Evolutionary conservation across 1,284 basidiomycete species (phyloP).

Genomic region (Chiua sp.): DNA sequence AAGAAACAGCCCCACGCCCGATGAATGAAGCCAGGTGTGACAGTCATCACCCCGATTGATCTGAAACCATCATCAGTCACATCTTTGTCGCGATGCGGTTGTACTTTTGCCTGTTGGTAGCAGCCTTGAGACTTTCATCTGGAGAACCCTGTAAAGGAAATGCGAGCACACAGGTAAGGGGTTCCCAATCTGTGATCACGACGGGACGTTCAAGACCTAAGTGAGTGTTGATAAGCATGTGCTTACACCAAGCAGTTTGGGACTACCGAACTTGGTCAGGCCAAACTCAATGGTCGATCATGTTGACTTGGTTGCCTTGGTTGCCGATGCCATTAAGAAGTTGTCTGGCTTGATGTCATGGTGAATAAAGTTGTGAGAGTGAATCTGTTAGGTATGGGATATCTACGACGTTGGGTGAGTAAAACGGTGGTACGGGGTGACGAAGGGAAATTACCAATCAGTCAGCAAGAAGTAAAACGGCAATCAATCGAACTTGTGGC

Average conservation of each 20-base stretch:
- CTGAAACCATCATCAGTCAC: no score
- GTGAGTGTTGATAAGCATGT: conserved; percentile 99
- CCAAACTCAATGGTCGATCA: conserved; percentile 99
- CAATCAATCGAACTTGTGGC: no score
- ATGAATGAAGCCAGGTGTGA: no score
- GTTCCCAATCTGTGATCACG: conserved; percentile 97
- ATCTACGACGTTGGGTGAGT: conserved; percentile 79
- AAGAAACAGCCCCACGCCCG: no score
- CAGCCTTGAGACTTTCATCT: conserved; percentile 97
- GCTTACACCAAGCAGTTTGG: conserved; percentile 99
- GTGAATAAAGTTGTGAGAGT: conserved; percentile 99
- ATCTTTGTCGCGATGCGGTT: conserved; percentile 99
- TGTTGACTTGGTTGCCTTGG: conserved; percentile 99
- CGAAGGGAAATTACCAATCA: no score
- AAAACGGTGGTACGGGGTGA: background rate
- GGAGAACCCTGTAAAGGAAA: conserved; percentile 95
- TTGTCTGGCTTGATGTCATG: conserved; percentile 99
- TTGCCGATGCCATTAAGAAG: conserved; percentile 99
- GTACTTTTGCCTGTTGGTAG: conserved; percentile 99
- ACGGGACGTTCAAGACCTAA: conserved; percentile 95
- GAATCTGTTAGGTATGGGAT: conserved; percentile 98
- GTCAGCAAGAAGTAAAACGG: no score
- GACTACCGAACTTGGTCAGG: conserved; percentile 99
- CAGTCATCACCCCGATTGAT: no score
- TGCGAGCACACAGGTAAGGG: conserved; percentile 98